phyloP scores from a whole-genome alignment of 768 basidiomycete genomes.

The Suillus hirtellus region DNA sequence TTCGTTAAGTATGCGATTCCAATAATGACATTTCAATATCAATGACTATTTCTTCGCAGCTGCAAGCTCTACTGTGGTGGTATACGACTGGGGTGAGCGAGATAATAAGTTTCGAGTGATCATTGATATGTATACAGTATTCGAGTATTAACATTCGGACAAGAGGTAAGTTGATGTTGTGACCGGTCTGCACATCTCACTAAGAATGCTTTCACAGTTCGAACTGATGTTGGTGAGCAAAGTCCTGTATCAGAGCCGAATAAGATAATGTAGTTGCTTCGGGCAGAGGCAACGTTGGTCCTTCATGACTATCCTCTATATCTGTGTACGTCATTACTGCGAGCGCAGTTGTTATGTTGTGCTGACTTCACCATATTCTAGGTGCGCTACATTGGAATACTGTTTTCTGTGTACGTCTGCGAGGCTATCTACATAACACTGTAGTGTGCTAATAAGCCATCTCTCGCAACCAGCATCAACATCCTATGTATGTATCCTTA shows the following conservation, averaged over 20 bases:
- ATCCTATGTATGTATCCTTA: neutral
- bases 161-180: too few relatives aligned
- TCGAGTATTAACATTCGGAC: too few relatives aligned
- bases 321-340: neutral
- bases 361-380: neutral
- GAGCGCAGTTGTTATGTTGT: neutral
- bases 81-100: too few relatives aligned
- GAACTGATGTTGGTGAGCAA: neutral
- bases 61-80: too few relatives aligned
- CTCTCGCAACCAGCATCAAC: neutral
- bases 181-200: neutral
- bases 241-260: neutral
- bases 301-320: neutral
- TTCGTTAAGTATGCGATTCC: too few relatives aligned
- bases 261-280: neutral
- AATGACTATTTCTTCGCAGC: too few relatives aligned
- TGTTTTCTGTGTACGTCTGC: neutral
- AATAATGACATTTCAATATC: too few relatives aligned
- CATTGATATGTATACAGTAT: too few relatives aligned
- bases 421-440: neutral
- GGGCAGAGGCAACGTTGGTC: neutral
- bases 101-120: too few relatives aligned
- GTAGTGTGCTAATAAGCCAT: neutral
- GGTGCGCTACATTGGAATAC: neutral
- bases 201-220: neutral